Evolutionary conservation across 176 grass and related monocot species (phyloP), one percentile per base, ranked within the genome.

Genomic region (Raddia distichophylla): DNA sequence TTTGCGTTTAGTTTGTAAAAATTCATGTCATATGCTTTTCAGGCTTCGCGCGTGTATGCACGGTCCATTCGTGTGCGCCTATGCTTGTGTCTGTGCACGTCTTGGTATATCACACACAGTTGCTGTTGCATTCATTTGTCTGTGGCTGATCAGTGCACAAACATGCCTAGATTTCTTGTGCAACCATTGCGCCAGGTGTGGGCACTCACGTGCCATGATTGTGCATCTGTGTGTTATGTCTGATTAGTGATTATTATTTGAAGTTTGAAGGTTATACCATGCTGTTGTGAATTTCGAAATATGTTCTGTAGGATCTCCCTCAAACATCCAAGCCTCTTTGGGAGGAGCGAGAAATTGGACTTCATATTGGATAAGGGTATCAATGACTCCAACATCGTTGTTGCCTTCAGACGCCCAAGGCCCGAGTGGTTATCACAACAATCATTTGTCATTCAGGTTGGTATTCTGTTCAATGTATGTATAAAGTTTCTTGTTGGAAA

Each of bases 361-460:
- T 72, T 95, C 33, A 84, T 91, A 80, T 84, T 91, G 82, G 91
- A 99, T 81, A 95, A 99, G 85, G 93, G 96, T 17, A 75, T 99
- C 46, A 89, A 93, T 33, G 96, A 99, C 69, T 95, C 96, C n/a
- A 91, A 93, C 57, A 64, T 91, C n/a, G 74, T 86, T 40, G 56
- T 93, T 40, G 93, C 96, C 55, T 82, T 95, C 55, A 99, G 93
- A 69, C 88, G 89, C 14, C 96, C 93, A 9, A 90, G 75, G 43
- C 84, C 88, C 17, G 91, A 92, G 67, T 91, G 87, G 86, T 58
- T 90, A 9, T 80, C 88, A 32, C 93, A 95, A 64, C 93, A 93
- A 74, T 99, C 96, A 15, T 95, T 95, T 82, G 85, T 93, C 79
- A 61, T 99, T 80, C 84, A 99, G 96, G 96, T 99, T 73, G 13